phyloP scores from a whole-genome alignment of 345 rosid species.

The Populus pruinosa region DNA sequence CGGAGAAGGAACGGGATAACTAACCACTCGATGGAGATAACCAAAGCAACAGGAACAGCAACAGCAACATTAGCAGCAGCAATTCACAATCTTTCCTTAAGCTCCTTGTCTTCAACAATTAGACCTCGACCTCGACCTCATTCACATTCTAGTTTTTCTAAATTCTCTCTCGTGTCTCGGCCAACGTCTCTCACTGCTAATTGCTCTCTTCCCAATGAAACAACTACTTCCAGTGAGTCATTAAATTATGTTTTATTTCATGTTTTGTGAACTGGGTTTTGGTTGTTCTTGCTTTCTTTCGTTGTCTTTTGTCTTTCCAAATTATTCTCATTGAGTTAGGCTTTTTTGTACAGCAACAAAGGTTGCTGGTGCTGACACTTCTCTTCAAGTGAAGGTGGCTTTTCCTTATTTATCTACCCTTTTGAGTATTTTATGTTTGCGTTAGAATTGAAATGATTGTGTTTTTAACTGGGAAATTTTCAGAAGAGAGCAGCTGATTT shows the following conservation, averaged over 20 bases:
- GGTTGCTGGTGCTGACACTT: conserved; percentile 31
- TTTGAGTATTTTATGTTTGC: background rate
- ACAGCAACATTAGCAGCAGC: background rate
- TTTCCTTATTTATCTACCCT: background rate
- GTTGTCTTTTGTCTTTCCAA: background rate
- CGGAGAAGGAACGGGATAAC: background rate
- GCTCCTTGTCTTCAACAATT: background rate
- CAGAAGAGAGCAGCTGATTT: conserved; percentile 72
- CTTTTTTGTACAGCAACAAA: conserved; percentile 8
- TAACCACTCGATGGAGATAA: conserved; percentile 6
- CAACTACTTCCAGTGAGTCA: conserved; percentile 31
- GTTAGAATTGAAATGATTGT: conserved; percentile 21
- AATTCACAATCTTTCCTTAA: conserved; percentile 10
- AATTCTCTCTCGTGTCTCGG: background rate
- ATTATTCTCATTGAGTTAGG: background rate
- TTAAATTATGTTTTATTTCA: background rate
- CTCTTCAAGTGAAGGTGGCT: conserved; percentile 38
- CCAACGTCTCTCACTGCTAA: conserved; percentile 16
- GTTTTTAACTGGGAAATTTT: conserved; percentile 24
- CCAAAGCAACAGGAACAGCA: background rate
- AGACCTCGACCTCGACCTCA: background rate
- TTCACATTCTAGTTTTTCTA: conserved; percentile 9
- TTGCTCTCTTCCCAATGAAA: conserved; percentile 31
- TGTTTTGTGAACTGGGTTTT: background rate
- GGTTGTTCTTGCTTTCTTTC: background rate